phyloP scores from a whole-genome alignment of 352 stramenopile species.

The Aphanomyces cochlioides region DNA sequence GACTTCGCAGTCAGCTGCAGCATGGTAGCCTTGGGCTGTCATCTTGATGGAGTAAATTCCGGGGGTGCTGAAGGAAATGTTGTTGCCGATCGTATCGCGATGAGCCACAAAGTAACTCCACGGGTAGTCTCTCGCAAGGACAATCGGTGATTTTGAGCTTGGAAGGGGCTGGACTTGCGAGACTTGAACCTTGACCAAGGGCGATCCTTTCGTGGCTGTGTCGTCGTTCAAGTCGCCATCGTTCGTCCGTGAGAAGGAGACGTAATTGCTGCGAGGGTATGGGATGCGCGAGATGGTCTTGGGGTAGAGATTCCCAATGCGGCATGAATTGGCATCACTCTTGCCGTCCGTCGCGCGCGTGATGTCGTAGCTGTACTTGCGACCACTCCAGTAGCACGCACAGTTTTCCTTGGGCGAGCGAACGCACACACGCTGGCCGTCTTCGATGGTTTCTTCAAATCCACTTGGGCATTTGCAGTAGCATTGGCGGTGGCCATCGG shows the following conservation, averaged over 20 bases:
- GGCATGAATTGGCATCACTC: conserved; percentile 4
- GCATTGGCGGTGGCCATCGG: conserved; percentile 6
- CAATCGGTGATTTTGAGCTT: not conserved
- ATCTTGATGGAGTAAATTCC: conserved; percentile 23
- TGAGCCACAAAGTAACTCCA: conserved; percentile 17
- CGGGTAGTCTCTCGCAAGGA: not conserved
- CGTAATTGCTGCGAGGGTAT: conserved; percentile 26
- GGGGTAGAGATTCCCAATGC: conserved; percentile 7
- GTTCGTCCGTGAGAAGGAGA: not conserved
- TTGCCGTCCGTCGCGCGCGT: not conserved
- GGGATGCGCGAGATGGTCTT: conserved; percentile 14
- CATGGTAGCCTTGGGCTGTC: conserved; percentile 15
- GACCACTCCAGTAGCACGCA: conserved; percentile 20
- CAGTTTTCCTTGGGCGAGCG: conserved; percentile 17
- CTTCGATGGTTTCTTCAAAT: conserved; percentile 26
- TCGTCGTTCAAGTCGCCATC: not conserved
- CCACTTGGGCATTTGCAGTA: conserved; percentile 33
- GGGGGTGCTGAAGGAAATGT: not conserved
- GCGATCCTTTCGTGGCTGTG: not conserved
- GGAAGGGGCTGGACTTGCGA: conserved; percentile 5
- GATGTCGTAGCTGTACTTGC: conserved; percentile 17
- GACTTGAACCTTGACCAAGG: conserved; percentile 4
- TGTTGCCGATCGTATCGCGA: conserved; percentile 16
- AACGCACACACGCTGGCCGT: not conserved
- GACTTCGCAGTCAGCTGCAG: conserved; percentile 20